Evolutionary conservation across 768 basidiomycete species (phyloP), one percentile per base, ranked within the genome.

Genomic region (Piloderma croceum): DNA sequence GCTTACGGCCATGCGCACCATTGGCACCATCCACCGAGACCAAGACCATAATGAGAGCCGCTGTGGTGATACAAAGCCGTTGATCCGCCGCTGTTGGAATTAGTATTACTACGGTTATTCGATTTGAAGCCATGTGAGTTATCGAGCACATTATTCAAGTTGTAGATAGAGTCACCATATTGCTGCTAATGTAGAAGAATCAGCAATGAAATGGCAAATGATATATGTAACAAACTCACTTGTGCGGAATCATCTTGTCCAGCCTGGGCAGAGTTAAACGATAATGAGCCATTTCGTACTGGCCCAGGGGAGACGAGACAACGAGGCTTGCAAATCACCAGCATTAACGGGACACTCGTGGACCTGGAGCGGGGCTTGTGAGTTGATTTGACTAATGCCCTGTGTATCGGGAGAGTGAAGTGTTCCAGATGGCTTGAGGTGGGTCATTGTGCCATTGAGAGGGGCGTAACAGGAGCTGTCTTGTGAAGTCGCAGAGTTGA

Each of bases 401-500:
- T 80, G 79, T 11, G 69, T 48, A 34, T 85, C 83, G 12, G 73
- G 75, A 27, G 76, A 76, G 24, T 76, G 69, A 13, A 86, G 84
- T 11, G 73, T 74, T 7, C 70, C 69, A 4, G 79, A 73, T 63
- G 83, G 85, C 47, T 79, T 53, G 32, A 83, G 59, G 56, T 74
- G 72, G 9, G 65, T 52, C 4, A 61, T 61, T n/a, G 47, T 53
- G 31, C 68, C 69, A 32, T 68, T 71, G 11, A 77, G 6, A 88
- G 60, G 15, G 88, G 88, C 3, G 88, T 90, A 2, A 83, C 86
- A 36, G 88, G 88, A 17, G 90, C 88, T 29, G 88, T n/a, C n/a
- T n/a, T n/a, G n/a, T n/a, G n/a, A n/a, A n/a, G n/a, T n/a, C n/a
- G n/a, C n/a, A n/a, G n/a, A n/a, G n/a, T n/a, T n/a, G n/a, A n/a